phyloP scores from a whole-genome alignment of 208 protist genomes.

The Leishmania lainsoni region DNA sequence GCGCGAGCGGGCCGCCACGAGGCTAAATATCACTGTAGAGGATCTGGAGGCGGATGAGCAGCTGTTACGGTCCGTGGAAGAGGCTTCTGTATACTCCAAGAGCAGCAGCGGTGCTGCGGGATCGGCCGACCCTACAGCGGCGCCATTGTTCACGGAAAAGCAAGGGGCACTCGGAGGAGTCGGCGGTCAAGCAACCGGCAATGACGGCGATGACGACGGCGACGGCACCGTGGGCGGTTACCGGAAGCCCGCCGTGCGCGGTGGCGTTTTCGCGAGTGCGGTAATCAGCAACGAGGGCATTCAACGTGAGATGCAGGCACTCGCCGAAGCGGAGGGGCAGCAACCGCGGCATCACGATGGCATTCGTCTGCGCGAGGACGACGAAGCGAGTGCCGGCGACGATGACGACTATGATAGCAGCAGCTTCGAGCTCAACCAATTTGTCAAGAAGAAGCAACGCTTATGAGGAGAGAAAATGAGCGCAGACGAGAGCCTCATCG shows the following conservation, averaged over 20 bases:
- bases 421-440: constrained; percentile 26
- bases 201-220: constrained; percentile 38
- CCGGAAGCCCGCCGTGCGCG: constrained; percentile 31
- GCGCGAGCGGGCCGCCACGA: constrained; percentile 56
- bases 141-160: not conserved
- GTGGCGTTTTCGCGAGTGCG: constrained; percentile 52
- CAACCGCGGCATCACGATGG: constrained; percentile 36
- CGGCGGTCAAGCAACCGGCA: constrained; percentile 7
- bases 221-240: constrained; percentile 20
- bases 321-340: constrained; percentile 44
- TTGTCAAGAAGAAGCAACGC: constrained; percentile 50
- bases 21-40: constrained; percentile 70
- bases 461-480: constrained; percentile 13
- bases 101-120: not conserved
- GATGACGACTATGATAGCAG: constrained; percentile 26
- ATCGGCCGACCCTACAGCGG: not conserved
- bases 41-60: constrained; percentile 72
- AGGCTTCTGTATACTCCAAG: constrained; percentile 11
- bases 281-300: constrained; percentile 85
- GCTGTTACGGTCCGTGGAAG: constrained; percentile 58
- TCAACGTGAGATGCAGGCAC: constrained; percentile 68
- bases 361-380: constrained; percentile 38
- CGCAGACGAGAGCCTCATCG: not conserved
- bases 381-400: constrained; percentile 15
- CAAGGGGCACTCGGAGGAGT: not conserved